Evolutionary conservation across 495 filamentous ascomycete genomes (phyloP), one percentile per base, ranked within the genome.

Genomic region (Xylaria nigripes): DNA sequence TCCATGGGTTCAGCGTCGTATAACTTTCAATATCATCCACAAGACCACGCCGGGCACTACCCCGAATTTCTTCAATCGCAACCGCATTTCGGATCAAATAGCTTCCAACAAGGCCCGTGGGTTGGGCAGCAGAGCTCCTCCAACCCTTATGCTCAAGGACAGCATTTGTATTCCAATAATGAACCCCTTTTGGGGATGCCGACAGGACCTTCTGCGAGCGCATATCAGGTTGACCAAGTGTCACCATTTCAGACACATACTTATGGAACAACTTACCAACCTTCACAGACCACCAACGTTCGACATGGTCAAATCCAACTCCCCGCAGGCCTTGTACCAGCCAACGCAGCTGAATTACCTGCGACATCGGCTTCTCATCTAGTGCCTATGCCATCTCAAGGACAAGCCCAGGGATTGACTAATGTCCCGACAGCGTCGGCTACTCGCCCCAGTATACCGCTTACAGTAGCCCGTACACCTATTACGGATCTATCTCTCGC

Each of bases 101-200:
- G 47, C 8, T 54, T 54, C 18, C 45, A 47, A 22, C 45, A 30
- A 1, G 46, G 25, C 13, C 32, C 51, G 23, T 54, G 51, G 51
- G 16, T 32, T 1, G 52, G 38, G 34, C 53, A 55, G 25, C 45
- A 50, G 12, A 23, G 15, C 25, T 13, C 38, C 22, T 12, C 32
- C 4, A 48, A n/a, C 22, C 45, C 45, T 32, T 55, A 55, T 44
- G 27, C 19, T 24, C 45, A 55, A 43, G 52, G 52, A n/a, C 53
- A 55, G 40, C 46, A 45, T 24, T 30, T 50, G 40, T 50, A 55
- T 21, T 8, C n/a, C 9, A 54, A 54, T 15, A 42, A 48, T 8
- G 21, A 36, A 13, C 21, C 44, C 22, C 19, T 32, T 5, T 12
- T 48, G 2, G 44, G 51, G 9, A 38, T 48, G 18, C 13, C 44